A percentile compares a stretch with the other conserved stretches of the same genome.
These are phyloP conservation scores for Ligustrum vulgare DNA, from an alignment of 257 asterid genomes.

Conservation along the genomic window DNA sequence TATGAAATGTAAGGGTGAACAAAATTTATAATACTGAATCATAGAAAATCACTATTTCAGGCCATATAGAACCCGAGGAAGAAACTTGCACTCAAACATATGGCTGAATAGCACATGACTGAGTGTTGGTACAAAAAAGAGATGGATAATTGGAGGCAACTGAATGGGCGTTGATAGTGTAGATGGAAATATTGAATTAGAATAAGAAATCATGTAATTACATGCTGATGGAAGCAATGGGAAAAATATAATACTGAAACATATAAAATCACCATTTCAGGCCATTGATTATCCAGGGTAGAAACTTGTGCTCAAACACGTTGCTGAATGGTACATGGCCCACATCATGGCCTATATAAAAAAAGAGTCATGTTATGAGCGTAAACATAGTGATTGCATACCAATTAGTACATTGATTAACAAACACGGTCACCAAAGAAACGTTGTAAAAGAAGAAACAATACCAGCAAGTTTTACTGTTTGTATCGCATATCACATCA, in stretches of 20 bases:
- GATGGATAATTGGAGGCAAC: neutral
- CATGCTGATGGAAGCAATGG: neutral
- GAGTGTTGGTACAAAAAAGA: neutral
- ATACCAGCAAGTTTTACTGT: too few relatives aligned
- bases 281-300: constrained; percentile 59
- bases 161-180: neutral
- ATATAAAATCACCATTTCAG: constrained; percentile 51
- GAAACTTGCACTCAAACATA: constrained; percentile 76
- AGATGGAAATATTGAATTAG: neutral
- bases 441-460: too few relatives aligned
- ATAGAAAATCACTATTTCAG: constrained; percentile 49
- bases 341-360: constrained; percentile 75
- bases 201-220: constrained; percentile 14
- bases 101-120: constrained; percentile 95
- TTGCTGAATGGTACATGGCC: constrained; percentile 99
- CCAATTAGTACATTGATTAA: constrained; percentile 22
- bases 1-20: constrained; percentile 1
- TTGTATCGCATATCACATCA: too few relatives aligned
- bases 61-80: constrained; percentile 59
- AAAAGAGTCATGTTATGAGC: constrained; percentile 19
- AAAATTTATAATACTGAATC: neutral
- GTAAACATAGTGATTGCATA: constrained; percentile 17
- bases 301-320: constrained; percentile 77
- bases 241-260: neutral
- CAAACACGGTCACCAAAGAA: too few relatives aligned